Evolutionary conservation across 2,329 filamentous ascomycete species (phyloP).

Genomic region (Colletotrichum orchidophilum): DNA sequence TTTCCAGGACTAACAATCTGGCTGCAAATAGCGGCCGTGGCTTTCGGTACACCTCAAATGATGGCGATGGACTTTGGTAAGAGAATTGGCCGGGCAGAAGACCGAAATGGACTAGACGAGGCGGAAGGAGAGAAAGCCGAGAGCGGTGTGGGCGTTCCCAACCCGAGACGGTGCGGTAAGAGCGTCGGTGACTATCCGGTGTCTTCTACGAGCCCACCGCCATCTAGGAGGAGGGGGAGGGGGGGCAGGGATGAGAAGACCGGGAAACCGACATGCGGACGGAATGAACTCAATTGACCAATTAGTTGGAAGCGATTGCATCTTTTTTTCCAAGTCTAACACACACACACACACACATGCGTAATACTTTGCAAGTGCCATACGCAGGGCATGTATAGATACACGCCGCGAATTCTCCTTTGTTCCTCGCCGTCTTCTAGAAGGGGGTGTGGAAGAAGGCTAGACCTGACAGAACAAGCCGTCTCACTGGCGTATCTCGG

Average conservation of each 20-base stretch:
- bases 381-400: neutral
- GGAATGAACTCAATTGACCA: neutral
- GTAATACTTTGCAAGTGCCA: neutral
- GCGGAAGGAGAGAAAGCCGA: slow-evolving; percentile 18
- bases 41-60: neutral
- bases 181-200: slow-evolving; percentile 14
- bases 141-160: slow-evolving; percentile 7
- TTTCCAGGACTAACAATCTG: neutral
- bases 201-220: neutral
- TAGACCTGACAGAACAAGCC: neutral
- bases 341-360: neutral
- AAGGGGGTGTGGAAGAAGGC: neutral
- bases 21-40: neutral
- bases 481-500: neutral
- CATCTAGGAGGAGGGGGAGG: neutral
- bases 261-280: no score
- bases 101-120: neutral
- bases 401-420: neutral
- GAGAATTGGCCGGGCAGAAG: neutral
- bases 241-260: neutral
- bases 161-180: slow-evolving; percentile 6
- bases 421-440: neutral
- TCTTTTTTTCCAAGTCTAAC: neutral
- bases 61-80: neutral
- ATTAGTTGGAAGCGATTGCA: neutral